Evolutionary conservation across 169 alveolate genomes (phyloP).

Genomic region (Plasmodium gaboni): DNA sequence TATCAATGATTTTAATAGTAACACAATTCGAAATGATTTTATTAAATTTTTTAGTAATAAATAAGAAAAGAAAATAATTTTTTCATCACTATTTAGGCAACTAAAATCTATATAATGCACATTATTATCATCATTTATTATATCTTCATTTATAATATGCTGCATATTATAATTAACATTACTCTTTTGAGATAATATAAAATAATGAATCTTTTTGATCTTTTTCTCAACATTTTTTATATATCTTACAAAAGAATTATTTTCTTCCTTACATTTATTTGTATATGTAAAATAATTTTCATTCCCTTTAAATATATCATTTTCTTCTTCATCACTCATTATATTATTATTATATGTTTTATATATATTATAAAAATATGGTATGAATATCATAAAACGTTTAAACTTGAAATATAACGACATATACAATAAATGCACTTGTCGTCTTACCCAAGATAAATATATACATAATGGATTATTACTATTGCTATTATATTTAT

Average conservation of each 20-base stretch:
- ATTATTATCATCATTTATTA: neutral
- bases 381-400: conserved; percentile 59
- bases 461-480: conserved; percentile 17
- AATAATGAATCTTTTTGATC: conserved; percentile 12
- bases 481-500: no score
- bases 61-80: conserved; percentile 56
- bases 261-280: conserved; percentile 17
- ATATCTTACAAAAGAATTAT: conserved; percentile 26
- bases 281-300: conserved; percentile 49
- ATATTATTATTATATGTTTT: no score
- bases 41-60: conserved; percentile 55
- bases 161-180: neutral
- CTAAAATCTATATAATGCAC: conserved; percentile 12
- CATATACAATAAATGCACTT: conserved; percentile 49
- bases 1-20: conserved; percentile 7
- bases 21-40: conserved; percentile 54
- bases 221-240: conserved; percentile 37
- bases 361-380: conserved; percentile 5
- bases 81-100: conserved; percentile 38
- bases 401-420: conserved; percentile 54
- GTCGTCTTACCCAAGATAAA: conserved; percentile 48
- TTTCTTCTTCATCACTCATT: neutral
- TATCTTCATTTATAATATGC: neutral
- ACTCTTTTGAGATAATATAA: neutral
- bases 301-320: conserved; percentile 11